phyloP scores from a whole-genome alignment of 164 flowering plant species.

The Piper betle region DNA sequence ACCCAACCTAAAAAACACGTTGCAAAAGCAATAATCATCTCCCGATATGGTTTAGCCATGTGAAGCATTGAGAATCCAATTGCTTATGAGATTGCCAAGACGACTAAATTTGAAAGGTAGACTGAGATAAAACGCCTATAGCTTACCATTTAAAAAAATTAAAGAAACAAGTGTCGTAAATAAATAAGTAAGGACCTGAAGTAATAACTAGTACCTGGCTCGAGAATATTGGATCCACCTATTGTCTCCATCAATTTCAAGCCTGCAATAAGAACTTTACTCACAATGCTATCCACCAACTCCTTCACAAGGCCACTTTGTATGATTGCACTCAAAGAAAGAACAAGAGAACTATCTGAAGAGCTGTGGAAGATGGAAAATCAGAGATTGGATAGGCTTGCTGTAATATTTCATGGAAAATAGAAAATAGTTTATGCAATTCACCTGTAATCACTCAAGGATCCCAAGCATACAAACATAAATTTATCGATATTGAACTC shows the following conservation, averaged over 20 bases:
- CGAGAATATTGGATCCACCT: slow-evolving; percentile 18
- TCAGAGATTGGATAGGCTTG: not conserved
- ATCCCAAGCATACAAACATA: slow-evolving; percentile 43
- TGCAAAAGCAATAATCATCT: too few relatives aligned
- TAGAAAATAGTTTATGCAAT: not conserved
- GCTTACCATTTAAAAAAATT: too few relatives aligned
- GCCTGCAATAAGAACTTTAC: slow-evolving; percentile 39
- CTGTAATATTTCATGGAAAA: not conserved
- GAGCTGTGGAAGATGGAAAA: slow-evolving; percentile 44
- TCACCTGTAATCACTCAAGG: slow-evolving; percentile 57
- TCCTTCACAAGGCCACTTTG: slow-evolving; percentile 41
- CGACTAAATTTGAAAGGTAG: too few relatives aligned
- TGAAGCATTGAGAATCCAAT: too few relatives aligned
- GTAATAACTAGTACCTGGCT: slow-evolving; percentile 33
- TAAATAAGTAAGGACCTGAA: not conserved
- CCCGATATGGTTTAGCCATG: too few relatives aligned
- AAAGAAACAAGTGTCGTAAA: not conserved
- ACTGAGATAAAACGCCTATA: too few relatives aligned
- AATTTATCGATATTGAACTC: slow-evolving; percentile 68
- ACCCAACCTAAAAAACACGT: too few relatives aligned
- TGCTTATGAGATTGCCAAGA: too few relatives aligned
- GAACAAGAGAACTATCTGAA: slow-evolving; percentile 32
- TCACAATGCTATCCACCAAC: slow-evolving; percentile 33
- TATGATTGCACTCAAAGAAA: slow-evolving; percentile 31
- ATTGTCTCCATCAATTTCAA: slow-evolving; percentile 26